These are phyloP conservation scores for Pichia nakasei DNA, from an alignment of 805 yeast species.

Conservation along the genomic window DNA sequence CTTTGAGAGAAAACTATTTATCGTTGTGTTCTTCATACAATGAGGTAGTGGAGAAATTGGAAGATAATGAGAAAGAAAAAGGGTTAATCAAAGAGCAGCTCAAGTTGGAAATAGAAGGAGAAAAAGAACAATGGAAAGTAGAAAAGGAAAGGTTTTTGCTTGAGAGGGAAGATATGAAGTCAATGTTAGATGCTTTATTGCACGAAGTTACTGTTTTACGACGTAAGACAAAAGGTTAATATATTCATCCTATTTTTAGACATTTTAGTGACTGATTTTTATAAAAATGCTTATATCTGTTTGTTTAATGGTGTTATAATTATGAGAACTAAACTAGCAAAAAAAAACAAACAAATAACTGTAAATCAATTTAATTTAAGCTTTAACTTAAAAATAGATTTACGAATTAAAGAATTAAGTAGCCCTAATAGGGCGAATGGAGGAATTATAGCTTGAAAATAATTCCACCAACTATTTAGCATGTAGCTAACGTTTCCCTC, in stretches of 20 bases:
- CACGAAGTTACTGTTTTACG: constrained; percentile 16
- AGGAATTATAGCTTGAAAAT: constrained; percentile 4
- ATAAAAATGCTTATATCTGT: no score
- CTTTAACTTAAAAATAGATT: neutral
- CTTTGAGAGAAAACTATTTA: constrained; percentile 18
- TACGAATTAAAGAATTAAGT: neutral
- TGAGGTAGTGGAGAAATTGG: constrained; percentile 9
- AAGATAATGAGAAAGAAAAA: constrained; percentile 2
- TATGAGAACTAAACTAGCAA: no score
- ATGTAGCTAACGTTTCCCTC: neutral
- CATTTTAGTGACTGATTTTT: no score
- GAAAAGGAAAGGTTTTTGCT: constrained; percentile 16
- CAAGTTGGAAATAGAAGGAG: constrained; percentile 11
- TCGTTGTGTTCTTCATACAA: constrained; percentile 18
- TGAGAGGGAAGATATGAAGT: constrained; percentile 21
- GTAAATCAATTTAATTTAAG: no score
- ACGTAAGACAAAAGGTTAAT: constrained; percentile 10
- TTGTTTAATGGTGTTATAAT: no score
- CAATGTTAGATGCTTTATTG: constrained; percentile 16
- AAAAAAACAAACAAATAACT: no score
- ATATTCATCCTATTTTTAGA: no score
- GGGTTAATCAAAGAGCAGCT: neutral
- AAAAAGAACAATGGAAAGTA: constrained; percentile 9
- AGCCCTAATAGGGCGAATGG: constrained; percentile 6
- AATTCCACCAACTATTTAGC: constrained; percentile 5